Evolutionary conservation across 352 stramenopile species (phyloP).

Genomic region (Globisporangium iwayamae): DNA sequence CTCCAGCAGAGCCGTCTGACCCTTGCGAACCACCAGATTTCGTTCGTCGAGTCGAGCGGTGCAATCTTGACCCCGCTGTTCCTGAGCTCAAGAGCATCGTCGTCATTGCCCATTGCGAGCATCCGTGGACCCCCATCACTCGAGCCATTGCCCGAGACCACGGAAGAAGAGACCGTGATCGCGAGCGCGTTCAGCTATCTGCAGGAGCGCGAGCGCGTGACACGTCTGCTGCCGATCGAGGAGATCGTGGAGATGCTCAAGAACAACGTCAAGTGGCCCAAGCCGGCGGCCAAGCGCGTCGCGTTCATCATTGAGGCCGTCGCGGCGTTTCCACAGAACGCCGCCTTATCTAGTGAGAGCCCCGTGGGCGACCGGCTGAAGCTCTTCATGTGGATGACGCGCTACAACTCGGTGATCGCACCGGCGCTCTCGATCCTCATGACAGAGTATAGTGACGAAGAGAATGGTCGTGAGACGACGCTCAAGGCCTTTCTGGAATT

Average conservation of each 20-base stretch:
- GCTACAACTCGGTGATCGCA: conserved; percentile 52
- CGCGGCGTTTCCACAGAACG: conserved; percentile 37
- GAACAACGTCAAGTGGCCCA: conserved; percentile 71
- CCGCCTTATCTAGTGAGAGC: neutral
- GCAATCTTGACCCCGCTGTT: conserved; percentile 56
- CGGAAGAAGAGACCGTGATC: conserved; percentile 34
- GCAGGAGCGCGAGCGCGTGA: conserved; percentile 21
- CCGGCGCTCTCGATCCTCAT: conserved; percentile 52
- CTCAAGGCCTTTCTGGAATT: conserved; percentile 36
- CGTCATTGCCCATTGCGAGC: neutral
- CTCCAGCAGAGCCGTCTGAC: conserved; percentile 46
- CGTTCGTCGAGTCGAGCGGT: conserved; percentile 49
- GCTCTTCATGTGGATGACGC: conserved; percentile 66
- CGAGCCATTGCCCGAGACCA: conserved; percentile 6
- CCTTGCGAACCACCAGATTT: conserved; percentile 42
- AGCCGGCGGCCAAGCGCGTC: conserved; percentile 61
- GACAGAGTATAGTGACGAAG: conserved; percentile 17
- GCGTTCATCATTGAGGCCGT: conserved; percentile 62
- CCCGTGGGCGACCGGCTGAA: conserved; percentile 34
- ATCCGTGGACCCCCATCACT: conserved; percentile 3
- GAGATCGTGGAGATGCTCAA: conserved; percentile 74
- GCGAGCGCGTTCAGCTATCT: conserved; percentile 36
- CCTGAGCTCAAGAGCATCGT: conserved; percentile 13
- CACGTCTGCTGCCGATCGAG: conserved; percentile 24
- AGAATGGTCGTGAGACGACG: conserved; percentile 15